Evolutionary conservation across 2,329 filamentous ascomycete genomes (phyloP).

Genomic region (Talaromyces rugulosus): DNA sequence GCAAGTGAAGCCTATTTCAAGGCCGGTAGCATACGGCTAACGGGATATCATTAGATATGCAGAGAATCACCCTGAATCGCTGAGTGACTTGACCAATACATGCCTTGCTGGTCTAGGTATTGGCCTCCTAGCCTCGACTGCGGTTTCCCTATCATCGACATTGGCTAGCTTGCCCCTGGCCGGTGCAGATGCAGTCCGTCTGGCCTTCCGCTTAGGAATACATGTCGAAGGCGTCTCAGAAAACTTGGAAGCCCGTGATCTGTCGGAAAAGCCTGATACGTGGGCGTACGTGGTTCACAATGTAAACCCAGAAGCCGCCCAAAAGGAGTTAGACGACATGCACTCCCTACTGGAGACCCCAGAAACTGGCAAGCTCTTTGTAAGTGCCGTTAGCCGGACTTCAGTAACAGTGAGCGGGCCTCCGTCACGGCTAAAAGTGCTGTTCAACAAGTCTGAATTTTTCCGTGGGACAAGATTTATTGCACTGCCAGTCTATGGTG

Average conservation of each 20-base stretch:
- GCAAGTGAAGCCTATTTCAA: constrained; percentile 23
- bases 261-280: constrained; percentile 12
- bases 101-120: constrained; percentile 43
- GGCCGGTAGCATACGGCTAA: background rate
- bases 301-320: constrained; percentile 17
- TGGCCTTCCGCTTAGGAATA: constrained; percentile 47
- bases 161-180: constrained; percentile 36
- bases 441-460: constrained; percentile 19
- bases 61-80: background rate
- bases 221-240: constrained; percentile 39
- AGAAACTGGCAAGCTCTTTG: constrained; percentile 18
- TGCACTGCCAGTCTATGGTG: constrained; percentile 24
- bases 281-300: constrained; percentile 25
- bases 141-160: constrained; percentile 38
- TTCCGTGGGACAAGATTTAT: constrained; percentile 20
- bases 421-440: constrained; percentile 19
- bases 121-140: constrained; percentile 43
- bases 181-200: constrained; percentile 40
- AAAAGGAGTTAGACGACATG: constrained; percentile 21
- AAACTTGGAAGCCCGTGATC: constrained; percentile 34
- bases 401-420: constrained; percentile 25
- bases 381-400: constrained; percentile 19
- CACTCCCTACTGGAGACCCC: background rate
- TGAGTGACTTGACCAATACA: background rate
- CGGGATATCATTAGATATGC: background rate